A percentile compares a stretch with the other conserved stretches of the same genome.
Conservation (phyloP, 1,284 basidiomycete species). For the Malassezia furfur region DNA sequence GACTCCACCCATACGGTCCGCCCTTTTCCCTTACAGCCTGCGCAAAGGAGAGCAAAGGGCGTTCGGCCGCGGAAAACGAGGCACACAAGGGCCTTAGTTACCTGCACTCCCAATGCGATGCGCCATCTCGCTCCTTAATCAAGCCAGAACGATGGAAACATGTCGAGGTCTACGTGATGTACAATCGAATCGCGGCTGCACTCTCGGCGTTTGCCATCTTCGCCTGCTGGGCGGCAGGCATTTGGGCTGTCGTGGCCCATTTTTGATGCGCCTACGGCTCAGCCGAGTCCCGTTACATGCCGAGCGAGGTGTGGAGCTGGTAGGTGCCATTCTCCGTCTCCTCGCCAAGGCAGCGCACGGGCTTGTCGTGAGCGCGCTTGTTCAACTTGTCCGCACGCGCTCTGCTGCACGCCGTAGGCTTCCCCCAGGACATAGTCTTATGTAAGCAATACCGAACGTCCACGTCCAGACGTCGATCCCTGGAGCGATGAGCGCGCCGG, state of each 20-base stretch:
- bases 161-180: slow-evolving; percentile 10
- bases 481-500: neutral
- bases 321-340: slow-evolving; percentile 1
- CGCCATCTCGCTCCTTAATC: neutral
- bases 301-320: slow-evolving; percentile 3
- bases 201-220: slow-evolving; percentile 14
- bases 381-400: slow-evolving; percentile 9
- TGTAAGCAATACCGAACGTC: neutral
- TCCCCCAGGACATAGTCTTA: neutral
- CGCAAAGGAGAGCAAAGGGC: neutral
- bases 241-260: slow-evolving; percentile 19
- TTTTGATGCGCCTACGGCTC: slow-evolving; percentile 21
- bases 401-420: slow-evolving; percentile 16
- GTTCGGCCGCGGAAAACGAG: neutral
- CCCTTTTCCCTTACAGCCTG: slow-evolving; percentile 5
- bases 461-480: neutral
- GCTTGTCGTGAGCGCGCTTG: slow-evolving; percentile 15
- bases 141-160: slow-evolving; percentile 9
- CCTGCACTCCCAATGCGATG: neutral
- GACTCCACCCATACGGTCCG: slow-evolving; percentile 16
- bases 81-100: neutral
- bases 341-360: slow-evolving; percentile 1
- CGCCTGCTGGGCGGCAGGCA: slow-evolving; percentile 14
- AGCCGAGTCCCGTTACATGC: slow-evolving; percentile 9
- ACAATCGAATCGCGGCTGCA: slow-evolving; percentile 14